Conservation (phyloP, 179 eudicot species). For the Gypsophila paniculata region DNA sequence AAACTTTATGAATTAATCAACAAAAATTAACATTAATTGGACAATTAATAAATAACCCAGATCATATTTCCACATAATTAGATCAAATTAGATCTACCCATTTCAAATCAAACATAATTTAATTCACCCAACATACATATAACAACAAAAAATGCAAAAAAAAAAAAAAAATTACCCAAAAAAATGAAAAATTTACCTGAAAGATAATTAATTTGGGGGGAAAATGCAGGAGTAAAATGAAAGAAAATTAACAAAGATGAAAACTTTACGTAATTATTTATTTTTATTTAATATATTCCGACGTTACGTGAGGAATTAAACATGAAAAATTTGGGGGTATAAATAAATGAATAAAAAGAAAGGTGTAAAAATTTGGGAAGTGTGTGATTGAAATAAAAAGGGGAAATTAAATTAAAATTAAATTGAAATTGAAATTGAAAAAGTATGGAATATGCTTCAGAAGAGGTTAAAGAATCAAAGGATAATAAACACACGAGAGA, state of each 20-base stretch:
- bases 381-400: background rate
- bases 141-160: background rate
- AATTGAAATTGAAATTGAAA: too few relatives aligned
- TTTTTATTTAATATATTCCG: background rate
- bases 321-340: background rate
- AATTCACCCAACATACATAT: background rate
- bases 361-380: background rate
- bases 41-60: background rate
- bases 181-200: background rate
- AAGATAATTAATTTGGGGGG: background rate
- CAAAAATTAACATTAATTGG: constrained; percentile 13
- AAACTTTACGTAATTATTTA: background rate
- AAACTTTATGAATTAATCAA: constrained; percentile 11
- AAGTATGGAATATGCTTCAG: too few relatives aligned
- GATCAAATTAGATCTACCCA: constrained; percentile 18
- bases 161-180: background rate
- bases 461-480: too few relatives aligned
- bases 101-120: constrained; percentile 18
- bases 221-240: background rate
- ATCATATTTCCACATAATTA: background rate
- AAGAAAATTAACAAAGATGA: constrained; percentile 10
- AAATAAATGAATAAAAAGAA: background rate
- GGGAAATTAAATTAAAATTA: background rate
- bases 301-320: background rate
- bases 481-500: too few relatives aligned